These are phyloP conservation scores for Pseudotsuga menziesii DNA, from an alignment of 75 land plant genomes.

Conservation along the genomic window DNA sequence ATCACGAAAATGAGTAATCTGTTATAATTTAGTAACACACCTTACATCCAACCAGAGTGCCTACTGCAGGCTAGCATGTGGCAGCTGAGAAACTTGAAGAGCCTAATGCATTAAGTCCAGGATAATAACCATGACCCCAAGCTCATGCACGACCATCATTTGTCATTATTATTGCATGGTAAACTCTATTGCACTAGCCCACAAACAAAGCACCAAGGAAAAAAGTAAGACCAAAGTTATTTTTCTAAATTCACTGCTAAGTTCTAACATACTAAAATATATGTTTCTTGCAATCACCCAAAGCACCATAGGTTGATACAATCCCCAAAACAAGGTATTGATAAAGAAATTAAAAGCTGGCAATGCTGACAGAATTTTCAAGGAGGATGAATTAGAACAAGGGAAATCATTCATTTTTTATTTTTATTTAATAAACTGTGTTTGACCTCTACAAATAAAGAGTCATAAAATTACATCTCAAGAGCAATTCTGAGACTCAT, in stretches of 20 bases:
- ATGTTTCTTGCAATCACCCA: background rate
- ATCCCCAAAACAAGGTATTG: background rate
- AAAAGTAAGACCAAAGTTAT: background rate
- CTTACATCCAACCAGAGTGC: conserved; percentile 42
- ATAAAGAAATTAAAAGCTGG: background rate
- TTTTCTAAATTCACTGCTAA: background rate
- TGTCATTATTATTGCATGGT: conserved; percentile 45
- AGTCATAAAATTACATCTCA: background rate
- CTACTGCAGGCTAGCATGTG: conserved; percentile 33
- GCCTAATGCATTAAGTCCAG: background rate
- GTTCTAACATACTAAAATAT: background rate
- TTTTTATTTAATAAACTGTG: background rate
- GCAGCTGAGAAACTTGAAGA: conserved; percentile 14
- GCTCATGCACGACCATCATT: conserved; percentile 47
- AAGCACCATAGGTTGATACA: background rate
- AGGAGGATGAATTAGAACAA: background rate
- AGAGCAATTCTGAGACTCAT: background rate
- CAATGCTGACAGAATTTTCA: background rate
- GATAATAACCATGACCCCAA: conserved; percentile 39
- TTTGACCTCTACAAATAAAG: background rate
- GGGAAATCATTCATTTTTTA: background rate
- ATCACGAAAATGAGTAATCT: too few species aligned
- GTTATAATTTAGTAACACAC: background rate
- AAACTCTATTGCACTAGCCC: conserved; percentile 37
- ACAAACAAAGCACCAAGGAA: conserved; percentile 5